A percentile compares a stretch with the other conserved stretches of the same genome.
phyloP scores from a whole-genome alignment of 352 stramenopile genomes.

The Pythium utonaiense region DNA sequence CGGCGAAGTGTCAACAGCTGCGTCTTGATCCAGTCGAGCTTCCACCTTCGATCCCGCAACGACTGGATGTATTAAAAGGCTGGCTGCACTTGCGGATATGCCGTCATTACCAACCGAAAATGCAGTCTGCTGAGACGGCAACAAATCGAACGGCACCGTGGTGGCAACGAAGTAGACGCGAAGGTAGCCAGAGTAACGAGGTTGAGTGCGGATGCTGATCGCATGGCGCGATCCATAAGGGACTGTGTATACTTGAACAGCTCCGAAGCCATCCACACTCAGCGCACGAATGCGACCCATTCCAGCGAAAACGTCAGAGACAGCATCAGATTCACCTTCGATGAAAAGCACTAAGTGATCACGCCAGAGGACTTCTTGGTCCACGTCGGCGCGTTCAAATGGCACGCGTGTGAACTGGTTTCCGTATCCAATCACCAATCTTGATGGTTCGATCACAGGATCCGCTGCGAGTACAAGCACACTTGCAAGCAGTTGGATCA shows the following conservation, averaged over 20 bases:
- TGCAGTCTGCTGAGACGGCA: slow-evolving; percentile 20
- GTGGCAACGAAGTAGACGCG: slow-evolving; percentile 41
- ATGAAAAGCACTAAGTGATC: slow-evolving; percentile 26
- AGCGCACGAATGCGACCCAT: slow-evolving; percentile 12
- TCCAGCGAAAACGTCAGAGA: slow-evolving; percentile 29
- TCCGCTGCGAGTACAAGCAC: slow-evolving; percentile 18
- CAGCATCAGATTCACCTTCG: slow-evolving; percentile 22
- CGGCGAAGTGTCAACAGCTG: too few relatives aligned
- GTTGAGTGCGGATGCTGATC: slow-evolving; percentile 28
- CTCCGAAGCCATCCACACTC: slow-evolving; percentile 12
- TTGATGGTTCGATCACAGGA: slow-evolving; percentile 6
- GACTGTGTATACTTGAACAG: slow-evolving; percentile 33
- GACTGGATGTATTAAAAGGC: slow-evolving; percentile 15
- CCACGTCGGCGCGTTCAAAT: slow-evolving; percentile 12
- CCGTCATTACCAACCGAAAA: slow-evolving; percentile 30
- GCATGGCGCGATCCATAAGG: slow-evolving; percentile 31
- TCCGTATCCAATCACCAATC: neutral
- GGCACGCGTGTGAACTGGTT: slow-evolving; percentile 10
- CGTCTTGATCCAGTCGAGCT: neutral
- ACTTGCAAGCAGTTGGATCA: neutral
- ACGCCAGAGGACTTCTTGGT: slow-evolving; percentile 11
- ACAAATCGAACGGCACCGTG: slow-evolving; percentile 32
- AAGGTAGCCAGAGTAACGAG: slow-evolving; percentile 37
- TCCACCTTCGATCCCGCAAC: neutral
- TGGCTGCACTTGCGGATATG: slow-evolving; percentile 30